Conservation (phyloP, 331 rosid genomes). For the Quercus lobata region DNA sequence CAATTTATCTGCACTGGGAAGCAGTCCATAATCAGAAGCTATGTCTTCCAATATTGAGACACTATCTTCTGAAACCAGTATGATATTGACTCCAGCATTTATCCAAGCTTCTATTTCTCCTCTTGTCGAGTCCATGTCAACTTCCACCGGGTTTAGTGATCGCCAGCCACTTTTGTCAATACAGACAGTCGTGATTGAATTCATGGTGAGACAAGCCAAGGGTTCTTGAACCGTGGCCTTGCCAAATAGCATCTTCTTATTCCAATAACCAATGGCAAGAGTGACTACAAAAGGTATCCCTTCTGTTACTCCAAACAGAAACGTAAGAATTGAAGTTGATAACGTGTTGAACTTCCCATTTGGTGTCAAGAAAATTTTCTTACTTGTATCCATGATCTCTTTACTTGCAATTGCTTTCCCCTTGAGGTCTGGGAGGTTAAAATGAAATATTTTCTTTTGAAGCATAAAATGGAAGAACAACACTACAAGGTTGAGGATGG, state of each 20-base stretch:
- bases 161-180: background rate
- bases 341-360: background rate
- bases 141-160: background rate
- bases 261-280: background rate
- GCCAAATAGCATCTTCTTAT: background rate
- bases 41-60: background rate
- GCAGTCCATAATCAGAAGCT: background rate
- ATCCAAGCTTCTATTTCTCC: background rate
- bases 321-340: background rate
- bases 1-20: background rate
- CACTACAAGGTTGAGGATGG: background rate
- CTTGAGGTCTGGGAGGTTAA: background rate
- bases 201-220: slow-evolving; percentile 4
- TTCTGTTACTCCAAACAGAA: background rate
- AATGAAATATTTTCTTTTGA: background rate
- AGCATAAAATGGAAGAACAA: background rate
- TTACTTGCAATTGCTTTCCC: background rate
- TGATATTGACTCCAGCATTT: slow-evolving; percentile 1
- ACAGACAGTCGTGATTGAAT: background rate
- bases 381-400: background rate
- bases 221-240: background rate
- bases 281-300: background rate
- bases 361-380: background rate
- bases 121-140: background rate
- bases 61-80: background rate